Evolutionary conservation across 345 rosid genomes (phyloP).

Genomic region (Clarkia xantiana): DNA sequence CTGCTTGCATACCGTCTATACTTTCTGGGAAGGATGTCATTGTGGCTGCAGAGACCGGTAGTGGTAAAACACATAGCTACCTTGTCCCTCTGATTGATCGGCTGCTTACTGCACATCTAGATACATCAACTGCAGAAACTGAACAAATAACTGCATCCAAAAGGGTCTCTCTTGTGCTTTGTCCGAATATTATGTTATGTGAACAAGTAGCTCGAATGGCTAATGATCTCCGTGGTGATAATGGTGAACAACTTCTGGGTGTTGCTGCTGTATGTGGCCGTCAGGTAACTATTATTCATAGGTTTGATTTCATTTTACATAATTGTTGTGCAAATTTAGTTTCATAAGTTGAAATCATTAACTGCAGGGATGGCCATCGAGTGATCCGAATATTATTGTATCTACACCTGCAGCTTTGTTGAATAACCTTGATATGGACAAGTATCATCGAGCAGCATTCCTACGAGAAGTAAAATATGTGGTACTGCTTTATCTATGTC

Average conservation of each 20-base stretch:
- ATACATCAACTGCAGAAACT: slow-evolving; percentile 6
- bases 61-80: slow-evolving; percentile 87
- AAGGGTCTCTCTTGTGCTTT: slow-evolving; percentile 52
- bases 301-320: too few species aligned
- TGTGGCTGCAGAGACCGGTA: slow-evolving; percentile 92
- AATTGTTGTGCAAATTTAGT: not conserved
- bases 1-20: slow-evolving; percentile 52
- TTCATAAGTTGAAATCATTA: slow-evolving; percentile 2
- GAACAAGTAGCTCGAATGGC: slow-evolving; percentile 93
- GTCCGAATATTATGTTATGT: slow-evolving; percentile 80
- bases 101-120: slow-evolving; percentile 15
- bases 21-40: slow-evolving; percentile 79
- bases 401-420: slow-evolving; percentile 85
- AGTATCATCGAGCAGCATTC: slow-evolving; percentile 32
- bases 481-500: slow-evolving; percentile 26
- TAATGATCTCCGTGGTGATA: slow-evolving; percentile 37
- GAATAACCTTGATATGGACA: slow-evolving; percentile 59
- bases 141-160: slow-evolving; percentile 7
- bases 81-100: slow-evolving; percentile 59
- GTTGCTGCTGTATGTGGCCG: slow-evolving; percentile 62
- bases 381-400: slow-evolving; percentile 55
- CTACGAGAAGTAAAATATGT: slow-evolving; percentile 60
- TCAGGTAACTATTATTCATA: slow-evolving; percentile 34
- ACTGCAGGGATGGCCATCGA: slow-evolving; percentile 88
- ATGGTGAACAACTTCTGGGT: slow-evolving; percentile 56